These are phyloP conservation scores for Clathrus columnatus DNA, from an alignment of 768 basidiomycete genomes.

Conservation along the genomic window DNA sequence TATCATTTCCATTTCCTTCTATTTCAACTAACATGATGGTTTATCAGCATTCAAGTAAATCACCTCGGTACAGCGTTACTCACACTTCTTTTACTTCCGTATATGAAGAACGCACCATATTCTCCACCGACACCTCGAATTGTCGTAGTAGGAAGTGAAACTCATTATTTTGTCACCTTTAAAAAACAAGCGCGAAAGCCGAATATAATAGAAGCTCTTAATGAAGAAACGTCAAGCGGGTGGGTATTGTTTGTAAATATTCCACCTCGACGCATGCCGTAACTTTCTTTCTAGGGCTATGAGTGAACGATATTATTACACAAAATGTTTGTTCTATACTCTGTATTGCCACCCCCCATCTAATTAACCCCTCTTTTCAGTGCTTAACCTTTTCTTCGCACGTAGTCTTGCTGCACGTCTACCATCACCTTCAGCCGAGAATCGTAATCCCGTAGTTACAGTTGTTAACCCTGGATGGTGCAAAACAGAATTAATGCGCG, in stretches of 20 bases:
- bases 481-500: not conserved
- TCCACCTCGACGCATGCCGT: not conserved
- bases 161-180: not conserved
- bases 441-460: not conserved
- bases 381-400: slow-evolving; percentile 10
- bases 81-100: slow-evolving; percentile 5
- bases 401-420: slow-evolving; percentile 1
- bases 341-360: not conserved
- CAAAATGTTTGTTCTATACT: not conserved
- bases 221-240: not conserved
- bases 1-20: not conserved
- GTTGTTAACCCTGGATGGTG: slow-evolving; percentile 1
- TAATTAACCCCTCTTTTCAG: not conserved
- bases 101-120: slow-evolving; percentile 2
- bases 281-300: not conserved
- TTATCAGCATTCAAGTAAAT: slow-evolving; percentile 11
- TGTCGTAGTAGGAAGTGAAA: slow-evolving; percentile 9
- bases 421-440: not conserved
- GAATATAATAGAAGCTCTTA: slow-evolving; percentile 7
- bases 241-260: not conserved
- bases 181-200: not conserved
- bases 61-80: slow-evolving; percentile 8
- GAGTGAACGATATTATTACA: not conserved
- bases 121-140: not conserved
- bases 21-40: not conserved